Percentiles rank a stretch among this genome's conserved stretches.
phyloP scores from a whole-genome alignment of 495 filamentous ascomycete genomes.

The Aspergillus carlsbadensis region DNA sequence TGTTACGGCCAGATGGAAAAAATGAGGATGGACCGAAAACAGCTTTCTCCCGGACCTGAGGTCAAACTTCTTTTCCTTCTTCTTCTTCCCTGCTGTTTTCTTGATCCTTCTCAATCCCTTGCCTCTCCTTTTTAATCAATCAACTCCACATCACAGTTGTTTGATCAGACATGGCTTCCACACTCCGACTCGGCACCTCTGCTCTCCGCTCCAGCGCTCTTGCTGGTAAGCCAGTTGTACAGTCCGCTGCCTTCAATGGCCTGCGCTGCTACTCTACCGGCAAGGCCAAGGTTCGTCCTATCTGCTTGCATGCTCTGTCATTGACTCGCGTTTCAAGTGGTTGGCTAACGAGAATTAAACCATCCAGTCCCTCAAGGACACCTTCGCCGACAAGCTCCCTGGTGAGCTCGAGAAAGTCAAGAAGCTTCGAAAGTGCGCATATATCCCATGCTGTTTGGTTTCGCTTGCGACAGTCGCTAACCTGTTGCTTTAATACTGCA shows the following conservation, averaged over 20 bases:
- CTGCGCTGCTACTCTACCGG: conserved; percentile 81
- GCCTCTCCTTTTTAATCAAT: conserved; percentile 25
- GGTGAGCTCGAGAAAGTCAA: conserved; percentile 99
- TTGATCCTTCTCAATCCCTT: conserved; percentile 11
- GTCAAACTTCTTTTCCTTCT: conserved; percentile 29
- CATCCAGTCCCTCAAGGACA: conserved; percentile 89
- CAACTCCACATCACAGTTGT: conserved; percentile 30
- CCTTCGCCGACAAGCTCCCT: conserved; percentile 92
- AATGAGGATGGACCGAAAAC: conserved; percentile 25
- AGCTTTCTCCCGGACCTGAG: conserved; percentile 18
- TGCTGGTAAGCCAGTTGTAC: conserved; percentile 58
- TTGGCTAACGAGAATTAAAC: background rate
- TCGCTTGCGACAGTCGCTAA: conserved; percentile 20
- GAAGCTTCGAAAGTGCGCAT: conserved; percentile 84
- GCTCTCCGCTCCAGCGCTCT: conserved; percentile 70
- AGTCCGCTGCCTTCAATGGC: conserved; percentile 75
- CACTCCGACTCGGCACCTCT: conserved; percentile 72
- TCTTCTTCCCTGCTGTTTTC: conserved; percentile 29
- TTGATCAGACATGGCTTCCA: conserved; percentile 67
- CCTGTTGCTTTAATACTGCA: conserved; percentile 30
- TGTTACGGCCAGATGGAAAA: conserved; percentile 37
- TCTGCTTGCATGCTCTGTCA: background rate
- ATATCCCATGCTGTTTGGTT: conserved; percentile 1
- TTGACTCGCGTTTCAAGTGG: background rate
- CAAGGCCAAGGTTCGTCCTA: conserved; percentile 70